Evolutionary conservation across 768 basidiomycete genomes (phyloP).

Genomic region (Russula dissimulans): DNA sequence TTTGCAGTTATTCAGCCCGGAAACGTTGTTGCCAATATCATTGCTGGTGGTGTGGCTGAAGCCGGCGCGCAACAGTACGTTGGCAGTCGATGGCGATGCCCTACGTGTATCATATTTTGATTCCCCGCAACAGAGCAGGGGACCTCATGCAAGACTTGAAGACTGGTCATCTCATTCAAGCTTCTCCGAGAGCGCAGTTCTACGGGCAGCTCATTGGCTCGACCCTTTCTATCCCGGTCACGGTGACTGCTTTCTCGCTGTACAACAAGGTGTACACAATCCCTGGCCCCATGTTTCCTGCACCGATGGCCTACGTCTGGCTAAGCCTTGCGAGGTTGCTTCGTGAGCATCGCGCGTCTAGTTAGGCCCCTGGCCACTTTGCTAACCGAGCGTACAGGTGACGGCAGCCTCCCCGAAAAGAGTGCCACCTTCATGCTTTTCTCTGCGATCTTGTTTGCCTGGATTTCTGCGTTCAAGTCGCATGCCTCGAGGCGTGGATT

Average conservation of each 20-base stretch:
- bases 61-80: conserved; percentile 83
- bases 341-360: conserved; percentile 37
- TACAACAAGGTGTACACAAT: conserved; percentile 84
- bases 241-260: conserved; percentile 76
- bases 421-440: conserved; percentile 68
- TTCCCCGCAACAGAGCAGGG: conserved; percentile 54
- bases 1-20: conserved; percentile 94
- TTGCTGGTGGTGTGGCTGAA: conserved; percentile 94
- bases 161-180: conserved; percentile 86
- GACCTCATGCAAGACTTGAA: conserved; percentile 99
- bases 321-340: conserved; percentile 64
- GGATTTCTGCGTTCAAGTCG: conserved; percentile 59
- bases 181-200: conserved; percentile 90
- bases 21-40: conserved; percentile 95
- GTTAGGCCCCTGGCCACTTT: not conserved
- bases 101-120: not conserved
- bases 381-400: conserved; percentile 40
- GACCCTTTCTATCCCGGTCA: conserved; percentile 78
- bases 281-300: conserved; percentile 91
- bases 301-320: conserved; percentile 95
- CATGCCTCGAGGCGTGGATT: conserved; percentile 40
- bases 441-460: conserved; percentile 65
- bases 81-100: conserved; percentile 21
- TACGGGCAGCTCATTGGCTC: conserved; percentile 91
- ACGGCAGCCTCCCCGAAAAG: conserved; percentile 74